Percentiles rank a stretch among this genome's conserved stretches.
Conservation (phyloP, 2,329 filamentous ascomycete species). For the Arthrobotrys musiformis region DNA sequence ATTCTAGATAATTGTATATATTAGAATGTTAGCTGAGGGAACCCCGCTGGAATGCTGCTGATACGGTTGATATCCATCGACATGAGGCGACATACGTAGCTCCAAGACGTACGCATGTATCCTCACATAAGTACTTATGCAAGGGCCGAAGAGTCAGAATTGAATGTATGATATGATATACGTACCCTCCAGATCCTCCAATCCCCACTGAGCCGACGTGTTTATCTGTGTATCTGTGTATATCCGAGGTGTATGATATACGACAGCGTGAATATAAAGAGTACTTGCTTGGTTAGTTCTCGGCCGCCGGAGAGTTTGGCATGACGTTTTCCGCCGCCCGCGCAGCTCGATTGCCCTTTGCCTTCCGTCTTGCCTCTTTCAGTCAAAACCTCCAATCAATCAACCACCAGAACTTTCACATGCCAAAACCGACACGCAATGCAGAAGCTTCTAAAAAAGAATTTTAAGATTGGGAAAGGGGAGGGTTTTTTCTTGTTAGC, state of each 20-base stretch:
- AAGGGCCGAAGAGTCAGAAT: too few relatives aligned
- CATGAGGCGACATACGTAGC: too few relatives aligned
- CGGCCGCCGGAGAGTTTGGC: constrained; percentile 33
- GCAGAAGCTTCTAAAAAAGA: neutral
- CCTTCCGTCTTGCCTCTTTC: neutral
- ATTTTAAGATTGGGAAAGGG: constrained; percentile 7
- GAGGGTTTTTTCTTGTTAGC: neutral
- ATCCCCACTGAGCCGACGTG: neutral
- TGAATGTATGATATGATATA: too few relatives aligned
- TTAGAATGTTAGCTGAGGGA: neutral
- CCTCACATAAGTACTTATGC: too few relatives aligned
- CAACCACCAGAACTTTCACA: constrained; percentile 21
- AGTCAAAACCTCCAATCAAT: neutral
- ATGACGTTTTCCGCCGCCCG: constrained; percentile 26
- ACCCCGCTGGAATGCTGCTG: too few relatives aligned
- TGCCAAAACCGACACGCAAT: too few relatives aligned
- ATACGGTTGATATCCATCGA: too few relatives aligned
- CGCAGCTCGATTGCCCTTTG: neutral
- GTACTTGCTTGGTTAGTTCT: neutral
- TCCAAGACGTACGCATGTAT: too few relatives aligned
- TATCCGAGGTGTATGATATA: too few relatives aligned
- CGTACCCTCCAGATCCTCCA: neutral
- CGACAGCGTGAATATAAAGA: too few relatives aligned
- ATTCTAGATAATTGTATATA: neutral
- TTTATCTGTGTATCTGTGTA: too few relatives aligned